phyloP scores from a whole-genome alignment of 495 filamentous ascomycete genomes.

The Melanomma pulvis-pyrius region DNA sequence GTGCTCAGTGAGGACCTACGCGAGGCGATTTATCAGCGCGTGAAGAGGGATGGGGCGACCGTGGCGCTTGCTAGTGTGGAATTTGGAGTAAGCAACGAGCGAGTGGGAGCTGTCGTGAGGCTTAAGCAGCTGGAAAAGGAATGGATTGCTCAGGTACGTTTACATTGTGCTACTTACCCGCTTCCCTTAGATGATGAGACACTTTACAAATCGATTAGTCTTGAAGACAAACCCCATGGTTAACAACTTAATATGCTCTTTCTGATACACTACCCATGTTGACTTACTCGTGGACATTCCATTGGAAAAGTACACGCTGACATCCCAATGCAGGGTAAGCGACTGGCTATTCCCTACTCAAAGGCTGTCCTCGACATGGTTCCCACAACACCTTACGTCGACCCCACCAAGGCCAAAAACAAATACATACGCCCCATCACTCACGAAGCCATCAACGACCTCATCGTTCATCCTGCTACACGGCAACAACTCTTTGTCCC shows the following conservation, averaged over 20 bases:
- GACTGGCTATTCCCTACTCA: conserved; percentile 73
- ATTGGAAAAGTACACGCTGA: conserved; percentile 3
- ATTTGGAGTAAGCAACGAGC: conserved; percentile 77
- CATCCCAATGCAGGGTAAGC: conserved; percentile 64
- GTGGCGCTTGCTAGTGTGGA: conserved; percentile 78
- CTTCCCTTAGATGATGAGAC: conserved; percentile 64
- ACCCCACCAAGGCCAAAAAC: conserved; percentile 19
- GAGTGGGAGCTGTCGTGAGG: conserved; percentile 85
- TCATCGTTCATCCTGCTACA: conserved; percentile 79
- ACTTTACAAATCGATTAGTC: conserved; percentile 91
- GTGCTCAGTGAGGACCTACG: conserved; percentile 78
- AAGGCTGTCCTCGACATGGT: conserved; percentile 80
- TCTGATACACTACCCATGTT: conserved; percentile 36
- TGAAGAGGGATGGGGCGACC: conserved; percentile 65
- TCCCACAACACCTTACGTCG: conserved; percentile 53
- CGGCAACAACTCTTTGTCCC: conserved; percentile 87
- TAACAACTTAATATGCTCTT: conserved; percentile 53
- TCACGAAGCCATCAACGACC: conserved; percentile 90
- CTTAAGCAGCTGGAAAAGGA: conserved; percentile 85
- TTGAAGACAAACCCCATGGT: conserved; percentile 82
- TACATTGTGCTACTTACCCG: conserved; percentile 36
- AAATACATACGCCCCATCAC: conserved; percentile 38
- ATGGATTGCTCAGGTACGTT: conserved; percentile 68
- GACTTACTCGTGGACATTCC: neutral
- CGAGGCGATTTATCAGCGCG: conserved; percentile 70